Base-by-base conservation (phyloP, 805 yeast genomes). In the Kodamaea laetipori region DNA sequence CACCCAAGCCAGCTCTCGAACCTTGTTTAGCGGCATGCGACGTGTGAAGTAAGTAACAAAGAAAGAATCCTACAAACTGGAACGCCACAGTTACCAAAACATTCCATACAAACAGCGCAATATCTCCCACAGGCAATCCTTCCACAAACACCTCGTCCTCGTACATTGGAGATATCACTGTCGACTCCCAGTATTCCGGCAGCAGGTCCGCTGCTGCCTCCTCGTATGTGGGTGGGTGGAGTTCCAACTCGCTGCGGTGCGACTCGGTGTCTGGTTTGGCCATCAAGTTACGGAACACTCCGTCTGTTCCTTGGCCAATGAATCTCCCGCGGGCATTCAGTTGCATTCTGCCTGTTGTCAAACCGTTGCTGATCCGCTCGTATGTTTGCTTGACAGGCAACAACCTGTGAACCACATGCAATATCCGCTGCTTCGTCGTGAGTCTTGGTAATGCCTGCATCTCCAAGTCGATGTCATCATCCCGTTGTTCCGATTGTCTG, bases 1-100 rank as follows among this genome's bases (percentile, higher is more conserved):
- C 59, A 2, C 98, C 98, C 45, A 94, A 67, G 0, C 99, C 99
- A 13, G 92, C 86, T 48, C 96, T 73, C 1, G 97, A 84, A 2
- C 99, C 99, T 57, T 90, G 90, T 60, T 88, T 89, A 3, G 97
- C 96, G 4, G 98, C 97, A 61, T 94, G 99, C 2, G 97, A 87
- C 0, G 98, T 92, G 64, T 94, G 98, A 43, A 94, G 71, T 35
- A 92, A 69, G 60, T 90, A 94, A 6, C 98, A 90, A 43, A 92
- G 73, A 32, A 94, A 73, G 65, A 94, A 94, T 3, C 99, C 99
- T 24, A 92, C 84, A 61, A 86, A 87, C 64, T 92, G 97, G 71
- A 94, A 94, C 31, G 95, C 84, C n/a, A 88, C 76, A 17, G 96
- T 82, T 2, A 94, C 95, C 52, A 89, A 74, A 52, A 82, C 74